Evolutionary conservation across 1,284 basidiomycete species (phyloP).

Genomic region (Ustilago nuda): DNA sequence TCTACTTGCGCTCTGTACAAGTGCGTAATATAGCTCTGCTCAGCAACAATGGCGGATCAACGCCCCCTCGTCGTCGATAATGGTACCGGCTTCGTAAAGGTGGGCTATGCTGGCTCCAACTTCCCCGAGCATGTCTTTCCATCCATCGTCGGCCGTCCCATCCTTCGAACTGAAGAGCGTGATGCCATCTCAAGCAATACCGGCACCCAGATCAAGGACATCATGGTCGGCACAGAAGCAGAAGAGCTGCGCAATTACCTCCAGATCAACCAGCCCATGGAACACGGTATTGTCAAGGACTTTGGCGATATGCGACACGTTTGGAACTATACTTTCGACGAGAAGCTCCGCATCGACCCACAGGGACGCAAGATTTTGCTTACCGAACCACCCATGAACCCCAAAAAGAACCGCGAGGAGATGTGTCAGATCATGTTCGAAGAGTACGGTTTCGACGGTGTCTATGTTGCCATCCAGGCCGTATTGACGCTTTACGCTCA

Average conservation of each 20-base stretch:
- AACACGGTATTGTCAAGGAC: slow-evolving; percentile 97
- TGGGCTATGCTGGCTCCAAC: slow-evolving; percentile 87
- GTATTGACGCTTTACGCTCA: slow-evolving; percentile 97
- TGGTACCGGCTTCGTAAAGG: slow-evolving; percentile 94
- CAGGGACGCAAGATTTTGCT: slow-evolving; percentile 89
- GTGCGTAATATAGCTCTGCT: not conserved
- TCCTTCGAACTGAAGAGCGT: slow-evolving; percentile 96
- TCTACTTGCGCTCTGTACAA: not conserved
- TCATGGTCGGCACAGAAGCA: slow-evolving; percentile 97
- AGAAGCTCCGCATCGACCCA: slow-evolving; percentile 91
- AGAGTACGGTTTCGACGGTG: slow-evolving; percentile 94
- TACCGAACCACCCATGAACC: slow-evolving; percentile 99
- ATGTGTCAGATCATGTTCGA: slow-evolving; percentile 99
- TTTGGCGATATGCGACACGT: slow-evolving; percentile 99
- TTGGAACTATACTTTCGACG: slow-evolving; percentile 98
- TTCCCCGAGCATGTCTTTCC: slow-evolving; percentile 99
- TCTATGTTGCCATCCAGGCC: slow-evolving; percentile 98
- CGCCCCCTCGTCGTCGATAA: slow-evolving; percentile 93
- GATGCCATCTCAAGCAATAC: slow-evolving; percentile 73
- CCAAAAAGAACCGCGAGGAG: slow-evolving; percentile 87
- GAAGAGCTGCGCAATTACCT: slow-evolving; percentile 93
- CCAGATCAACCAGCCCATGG: slow-evolving; percentile 97
- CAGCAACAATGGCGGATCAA: slow-evolving; percentile 61
- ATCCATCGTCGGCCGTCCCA: slow-evolving; percentile 94
- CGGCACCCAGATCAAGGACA: slow-evolving; percentile 77